These are phyloP conservation scores for Leptodermis oblonga DNA, from an alignment of 257 asterid genomes.

Conservation along the genomic window DNA sequence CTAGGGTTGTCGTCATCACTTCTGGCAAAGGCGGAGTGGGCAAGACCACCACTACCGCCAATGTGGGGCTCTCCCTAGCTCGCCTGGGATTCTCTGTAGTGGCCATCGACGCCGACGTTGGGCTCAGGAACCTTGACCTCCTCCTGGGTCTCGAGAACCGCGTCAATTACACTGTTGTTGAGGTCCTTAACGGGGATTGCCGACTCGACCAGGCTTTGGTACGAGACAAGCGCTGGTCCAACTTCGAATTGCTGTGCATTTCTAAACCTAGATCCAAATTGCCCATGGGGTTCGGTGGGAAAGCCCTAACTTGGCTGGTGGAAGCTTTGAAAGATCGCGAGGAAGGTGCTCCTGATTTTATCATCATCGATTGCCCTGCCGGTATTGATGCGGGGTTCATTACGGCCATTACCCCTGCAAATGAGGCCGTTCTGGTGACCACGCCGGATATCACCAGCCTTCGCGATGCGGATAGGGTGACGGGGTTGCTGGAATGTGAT, in stretches of 20 bases:
- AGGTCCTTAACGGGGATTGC: conserved; percentile 93
- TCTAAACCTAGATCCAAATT: conserved; percentile 89
- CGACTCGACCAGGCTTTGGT: conserved; percentile 95
- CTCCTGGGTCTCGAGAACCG: conserved; percentile 92
- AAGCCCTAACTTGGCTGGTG: conserved; percentile 85
- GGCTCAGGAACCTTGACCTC: conserved; percentile 94
- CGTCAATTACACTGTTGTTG: conserved; percentile 90
- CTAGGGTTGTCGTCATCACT: conserved; percentile 88
- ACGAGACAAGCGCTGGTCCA: conserved; percentile 95
- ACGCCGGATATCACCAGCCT: conserved; percentile 92
- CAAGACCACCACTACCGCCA: conserved; percentile 96
- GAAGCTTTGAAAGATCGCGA: conserved; percentile 81
- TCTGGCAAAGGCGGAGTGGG: conserved; percentile 99
- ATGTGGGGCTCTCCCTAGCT: conserved; percentile 88
- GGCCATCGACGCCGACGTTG: conserved; percentile 96
- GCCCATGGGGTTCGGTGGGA: conserved; percentile 90
- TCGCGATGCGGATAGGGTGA: conserved; percentile 90
- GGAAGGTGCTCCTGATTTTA: conserved; percentile 76
- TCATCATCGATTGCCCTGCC: conserved; percentile 86
- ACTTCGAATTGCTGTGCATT: conserved; percentile 84
- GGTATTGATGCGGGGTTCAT: conserved; percentile 96
- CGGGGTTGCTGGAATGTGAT: conserved; percentile 85
- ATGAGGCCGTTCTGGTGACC: conserved; percentile 88
- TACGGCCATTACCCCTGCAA: conserved; percentile 93
- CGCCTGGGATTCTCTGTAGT: conserved; percentile 85